These are phyloP conservation scores for Rhizopogon vesiculosus DNA, from an alignment of 768 basidiomycete species.

Conservation along the genomic window DNA sequence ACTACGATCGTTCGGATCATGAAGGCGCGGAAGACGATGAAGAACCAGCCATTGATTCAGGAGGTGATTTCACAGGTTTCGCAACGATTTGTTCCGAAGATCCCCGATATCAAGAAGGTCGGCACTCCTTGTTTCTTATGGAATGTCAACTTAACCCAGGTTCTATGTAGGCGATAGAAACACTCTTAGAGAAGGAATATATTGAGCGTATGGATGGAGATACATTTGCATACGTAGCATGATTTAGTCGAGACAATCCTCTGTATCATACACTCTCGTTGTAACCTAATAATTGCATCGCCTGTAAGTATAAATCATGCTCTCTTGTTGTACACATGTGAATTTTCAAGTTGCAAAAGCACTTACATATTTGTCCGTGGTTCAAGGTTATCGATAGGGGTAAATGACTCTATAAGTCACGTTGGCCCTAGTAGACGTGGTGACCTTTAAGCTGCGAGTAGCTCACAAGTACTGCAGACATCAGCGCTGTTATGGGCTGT, in stretches of 20 bases:
- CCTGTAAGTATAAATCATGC: too few relatives aligned
- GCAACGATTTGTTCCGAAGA: conserved; percentile 86
- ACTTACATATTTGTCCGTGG: too few relatives aligned
- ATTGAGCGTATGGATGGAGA: conserved; percentile 93
- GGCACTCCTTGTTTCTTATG: not conserved
- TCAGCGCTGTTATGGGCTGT: too few relatives aligned
- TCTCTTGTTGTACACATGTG: too few relatives aligned
- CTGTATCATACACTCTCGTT: not conserved
- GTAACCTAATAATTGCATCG: too few relatives aligned
- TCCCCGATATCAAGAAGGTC: conserved; percentile 96
- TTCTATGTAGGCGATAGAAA: conserved; percentile 73
- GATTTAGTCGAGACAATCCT: conserved; percentile 1
- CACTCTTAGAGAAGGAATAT: conserved; percentile 93
- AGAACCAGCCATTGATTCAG: conserved; percentile 85
- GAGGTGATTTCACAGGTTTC: conserved; percentile 90
- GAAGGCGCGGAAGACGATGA: conserved; percentile 95
- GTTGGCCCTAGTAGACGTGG: too few relatives aligned
- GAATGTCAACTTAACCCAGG: conserved; percentile 5
- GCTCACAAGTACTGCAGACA: too few relatives aligned
- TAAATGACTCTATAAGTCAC: too few relatives aligned
- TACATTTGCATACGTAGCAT: conserved; percentile 43
- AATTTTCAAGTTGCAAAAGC: too few relatives aligned
- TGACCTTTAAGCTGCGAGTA: too few relatives aligned
- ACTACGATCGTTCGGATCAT: conserved; percentile 94
- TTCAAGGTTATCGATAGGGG: too few relatives aligned